Evolutionary conservation across 345 rosid genomes (phyloP).

Genomic region (Moringa oleifera): DNA sequence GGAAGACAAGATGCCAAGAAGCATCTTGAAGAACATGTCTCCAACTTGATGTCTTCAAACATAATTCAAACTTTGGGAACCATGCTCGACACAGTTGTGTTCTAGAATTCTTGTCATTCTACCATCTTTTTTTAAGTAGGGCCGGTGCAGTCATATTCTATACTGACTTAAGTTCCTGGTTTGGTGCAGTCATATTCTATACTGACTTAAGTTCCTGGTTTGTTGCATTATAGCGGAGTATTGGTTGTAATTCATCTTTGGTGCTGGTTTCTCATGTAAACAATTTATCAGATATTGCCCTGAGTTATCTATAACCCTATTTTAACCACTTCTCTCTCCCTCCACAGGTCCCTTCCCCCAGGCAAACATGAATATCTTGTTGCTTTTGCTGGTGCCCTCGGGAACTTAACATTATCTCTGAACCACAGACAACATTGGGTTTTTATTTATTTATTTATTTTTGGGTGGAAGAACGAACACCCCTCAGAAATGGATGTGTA

Average conservation of each 20-base stretch:
- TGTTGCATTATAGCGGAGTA: background rate
- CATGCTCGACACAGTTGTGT: slow-evolving; percentile 95
- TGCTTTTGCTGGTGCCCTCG: too few relatives aligned
- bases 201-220: too few relatives aligned
- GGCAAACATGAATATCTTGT: too few relatives aligned
- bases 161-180: background rate
- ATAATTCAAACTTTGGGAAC: slow-evolving; percentile 95
- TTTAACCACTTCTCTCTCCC: too few relatives aligned
- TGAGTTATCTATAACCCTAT: too few relatives aligned
- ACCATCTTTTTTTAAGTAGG: background rate
- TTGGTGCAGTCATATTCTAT: background rate
- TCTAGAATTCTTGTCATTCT: slow-evolving; percentile 26
- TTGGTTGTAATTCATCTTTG: background rate
- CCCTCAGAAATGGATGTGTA: too few relatives aligned
- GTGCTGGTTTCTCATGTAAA: background rate
- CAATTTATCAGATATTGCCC: too few relatives aligned
- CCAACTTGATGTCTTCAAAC: slow-evolving; percentile 98
- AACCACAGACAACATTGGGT: too few relatives aligned
- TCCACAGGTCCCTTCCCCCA: too few relatives aligned
- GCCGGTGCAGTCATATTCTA: background rate
- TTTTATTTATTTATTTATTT: too few relatives aligned
- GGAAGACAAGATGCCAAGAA: slow-evolving; percentile 99
- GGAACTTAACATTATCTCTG: too few relatives aligned
- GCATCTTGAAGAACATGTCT: slow-evolving; percentile 93
- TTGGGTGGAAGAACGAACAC: too few relatives aligned